phyloP scores from a whole-genome alignment of 2,329 filamentous ascomycete species.

The Tolypocladium guangdongense region DNA sequence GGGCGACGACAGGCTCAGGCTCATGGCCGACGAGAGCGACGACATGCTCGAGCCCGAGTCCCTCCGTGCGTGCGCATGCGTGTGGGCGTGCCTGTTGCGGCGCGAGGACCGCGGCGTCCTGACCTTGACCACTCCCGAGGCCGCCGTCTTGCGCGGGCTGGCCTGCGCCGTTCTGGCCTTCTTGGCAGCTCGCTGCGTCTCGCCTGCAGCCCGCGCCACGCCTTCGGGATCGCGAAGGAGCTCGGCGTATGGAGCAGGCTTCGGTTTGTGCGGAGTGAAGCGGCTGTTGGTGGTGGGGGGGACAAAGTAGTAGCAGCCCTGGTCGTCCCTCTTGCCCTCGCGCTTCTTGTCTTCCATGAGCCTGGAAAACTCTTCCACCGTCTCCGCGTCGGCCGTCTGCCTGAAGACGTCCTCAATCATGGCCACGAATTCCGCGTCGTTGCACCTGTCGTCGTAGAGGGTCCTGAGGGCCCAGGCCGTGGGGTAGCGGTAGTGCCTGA shows the following conservation, averaged over 20 bases:
- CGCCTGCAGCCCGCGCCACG: background rate
- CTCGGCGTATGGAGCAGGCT: slow-evolving; percentile 36
- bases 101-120: slow-evolving; percentile 21
- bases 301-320: slow-evolving; percentile 43
- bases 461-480: slow-evolving; percentile 51
- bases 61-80: slow-evolving; percentile 11
- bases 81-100: slow-evolving; percentile 14
- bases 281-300: slow-evolving; percentile 32
- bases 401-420: slow-evolving; percentile 48
- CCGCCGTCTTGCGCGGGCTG: slow-evolving; percentile 6
- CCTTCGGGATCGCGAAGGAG: slow-evolving; percentile 27
- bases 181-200: slow-evolving; percentile 20
- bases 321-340: slow-evolving; percentile 42
- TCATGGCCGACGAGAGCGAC: slow-evolving; percentile 29
- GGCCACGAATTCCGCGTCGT: slow-evolving; percentile 39
- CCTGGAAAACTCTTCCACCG: slow-evolving; percentile 37
- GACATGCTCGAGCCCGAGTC: slow-evolving; percentile 30
- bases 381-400: slow-evolving; percentile 43
- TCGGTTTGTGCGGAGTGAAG: slow-evolving; percentile 32
- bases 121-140: slow-evolving; percentile 9
- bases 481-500: slow-evolving; percentile 45
- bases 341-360: slow-evolving; percentile 44
- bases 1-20: slow-evolving; percentile 28
- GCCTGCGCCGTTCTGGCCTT: slow-evolving; percentile 22
- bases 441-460: slow-evolving; percentile 47